Conservation (phyloP, 345 rosid genomes). For the Nasturtium officinale region DNA sequence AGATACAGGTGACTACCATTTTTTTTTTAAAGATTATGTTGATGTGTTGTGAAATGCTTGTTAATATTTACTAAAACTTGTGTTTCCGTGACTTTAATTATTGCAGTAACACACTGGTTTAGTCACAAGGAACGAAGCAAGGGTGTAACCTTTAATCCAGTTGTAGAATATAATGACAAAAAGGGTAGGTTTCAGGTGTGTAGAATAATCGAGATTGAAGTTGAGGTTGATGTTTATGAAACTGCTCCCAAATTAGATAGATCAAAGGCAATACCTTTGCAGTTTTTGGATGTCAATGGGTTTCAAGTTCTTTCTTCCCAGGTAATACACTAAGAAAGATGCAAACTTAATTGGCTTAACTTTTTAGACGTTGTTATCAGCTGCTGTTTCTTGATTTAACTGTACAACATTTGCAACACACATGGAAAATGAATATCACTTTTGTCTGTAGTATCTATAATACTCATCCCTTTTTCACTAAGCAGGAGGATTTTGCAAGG, state of each 20-base stretch:
- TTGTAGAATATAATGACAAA: background rate
- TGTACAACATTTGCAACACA: no score
- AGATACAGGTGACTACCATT: background rate
- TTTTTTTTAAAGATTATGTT: background rate
- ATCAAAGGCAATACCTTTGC: background rate
- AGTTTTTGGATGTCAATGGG: constrained; percentile 11
- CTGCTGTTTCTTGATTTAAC: background rate
- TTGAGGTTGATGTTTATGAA: constrained; percentile 45
- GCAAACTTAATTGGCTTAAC: background rate
- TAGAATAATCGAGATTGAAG: constrained; percentile 61
- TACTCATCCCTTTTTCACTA: background rate
- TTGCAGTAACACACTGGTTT: constrained; percentile 20
- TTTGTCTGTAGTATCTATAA: no score
- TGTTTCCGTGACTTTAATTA: background rate
- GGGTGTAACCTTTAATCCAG: background rate
- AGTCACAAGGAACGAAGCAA: background rate
- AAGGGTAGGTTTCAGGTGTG: constrained; percentile 44
- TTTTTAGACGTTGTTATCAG: background rate
- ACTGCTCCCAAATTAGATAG: background rate
- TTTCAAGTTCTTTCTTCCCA: constrained; percentile 16
- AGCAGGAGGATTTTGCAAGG: background rate
- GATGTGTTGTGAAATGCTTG: background rate
- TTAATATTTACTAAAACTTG: background rate
- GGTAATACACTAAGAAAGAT: background rate
- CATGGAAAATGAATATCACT: no score